Evolutionary conservation across 805 yeast genomes (phyloP).

Genomic region (Starmerella roubikii): DNA sequence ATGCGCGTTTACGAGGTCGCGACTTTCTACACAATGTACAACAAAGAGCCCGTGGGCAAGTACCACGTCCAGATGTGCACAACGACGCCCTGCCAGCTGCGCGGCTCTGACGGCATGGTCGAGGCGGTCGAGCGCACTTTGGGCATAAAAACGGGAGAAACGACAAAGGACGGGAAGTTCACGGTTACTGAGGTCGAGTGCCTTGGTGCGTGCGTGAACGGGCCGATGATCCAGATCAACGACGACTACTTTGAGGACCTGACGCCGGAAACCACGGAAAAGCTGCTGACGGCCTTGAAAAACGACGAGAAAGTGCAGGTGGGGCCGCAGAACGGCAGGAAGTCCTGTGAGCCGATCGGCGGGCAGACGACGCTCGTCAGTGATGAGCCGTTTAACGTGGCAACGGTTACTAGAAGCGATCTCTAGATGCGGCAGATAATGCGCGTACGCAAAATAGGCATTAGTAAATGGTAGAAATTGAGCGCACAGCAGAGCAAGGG

Average conservation of each 20-base stretch:
- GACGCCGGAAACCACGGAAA: constrained; percentile 49
- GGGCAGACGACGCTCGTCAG: constrained; percentile 51
- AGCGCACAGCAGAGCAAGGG: too few relatives aligned
- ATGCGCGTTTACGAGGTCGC: constrained; percentile 92
- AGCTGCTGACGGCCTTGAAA: constrained; percentile 48
- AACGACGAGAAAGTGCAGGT: constrained; percentile 45
- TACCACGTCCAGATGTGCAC: constrained; percentile 76
- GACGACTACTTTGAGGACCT: constrained; percentile 77
- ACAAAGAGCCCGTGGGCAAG: constrained; percentile 75
- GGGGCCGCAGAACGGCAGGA: constrained; percentile 63
- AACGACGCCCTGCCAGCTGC: constrained; percentile 77
- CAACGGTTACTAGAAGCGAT: constrained; percentile 59
- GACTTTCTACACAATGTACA: constrained; percentile 83
- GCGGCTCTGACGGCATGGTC: constrained; percentile 71
- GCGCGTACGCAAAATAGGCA: neutral
- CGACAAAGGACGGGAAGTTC: constrained; percentile 60
- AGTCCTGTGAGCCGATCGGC: constrained; percentile 61
- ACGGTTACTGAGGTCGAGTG: constrained; percentile 83
- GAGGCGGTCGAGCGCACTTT: constrained; percentile 49
- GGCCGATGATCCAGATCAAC: constrained; percentile 75
- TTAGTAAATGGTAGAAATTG: too few relatives aligned
- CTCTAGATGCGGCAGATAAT: too few relatives aligned
- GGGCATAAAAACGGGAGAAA: constrained; percentile 60
- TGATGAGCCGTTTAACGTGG: constrained; percentile 54
- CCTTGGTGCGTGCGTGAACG: constrained; percentile 84